Evolutionary conservation across 2,329 filamentous ascomycete genomes (phyloP), one percentile per base, ranked within the genome.

Genomic region (Penicillium sp.): DNA sequence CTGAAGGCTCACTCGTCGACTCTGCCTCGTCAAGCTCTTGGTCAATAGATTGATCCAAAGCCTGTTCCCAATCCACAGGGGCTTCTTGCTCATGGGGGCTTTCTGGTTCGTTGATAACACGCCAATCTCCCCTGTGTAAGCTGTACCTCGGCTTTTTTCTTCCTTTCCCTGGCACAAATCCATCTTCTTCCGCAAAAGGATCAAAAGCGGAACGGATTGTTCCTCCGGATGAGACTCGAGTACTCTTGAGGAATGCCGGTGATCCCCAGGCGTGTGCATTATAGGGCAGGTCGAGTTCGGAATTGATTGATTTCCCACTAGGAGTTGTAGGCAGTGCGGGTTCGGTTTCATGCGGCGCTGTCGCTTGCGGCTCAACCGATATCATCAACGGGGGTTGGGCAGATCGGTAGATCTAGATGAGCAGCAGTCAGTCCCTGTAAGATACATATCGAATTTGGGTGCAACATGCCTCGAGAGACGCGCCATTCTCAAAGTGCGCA

Each of bases 221-320:
- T 0, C 81, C 80, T 1, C 83, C 83, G 49, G 84, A 84, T 0
- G 85, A 89, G 4, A 85, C 72, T 48, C 85, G 77, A 13, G 80
- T 77, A 46, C 84, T 77, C 65, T 86, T 90, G 19, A 88, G 70
- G 58, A 94, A 95, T 0, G 87, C 87, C 0, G 89, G 89, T 3
- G 88, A 94, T 4, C 79, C 75, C 71, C 82, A 93, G 57, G 84
- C 79, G 17, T 75, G 70, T 39, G 72, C 60, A 8, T 72, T 72
- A 40, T 72, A 15, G 31, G 28, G 26, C n/a, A 47, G n/a, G 15
- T 38, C 28, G 24, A 49, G 26, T 8, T 49, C 46, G 38, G 45
- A 28, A n/a, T 54, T 37, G 13, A 32, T 47, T 2, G 44, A 51
- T n/a, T 38, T 61, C 43, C 59, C 57, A 46, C 45, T 49, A 17